Evolutionary conservation across 768 basidiomycete genomes (phyloP).

Genomic region (Phaeotremella fagi): DNA sequence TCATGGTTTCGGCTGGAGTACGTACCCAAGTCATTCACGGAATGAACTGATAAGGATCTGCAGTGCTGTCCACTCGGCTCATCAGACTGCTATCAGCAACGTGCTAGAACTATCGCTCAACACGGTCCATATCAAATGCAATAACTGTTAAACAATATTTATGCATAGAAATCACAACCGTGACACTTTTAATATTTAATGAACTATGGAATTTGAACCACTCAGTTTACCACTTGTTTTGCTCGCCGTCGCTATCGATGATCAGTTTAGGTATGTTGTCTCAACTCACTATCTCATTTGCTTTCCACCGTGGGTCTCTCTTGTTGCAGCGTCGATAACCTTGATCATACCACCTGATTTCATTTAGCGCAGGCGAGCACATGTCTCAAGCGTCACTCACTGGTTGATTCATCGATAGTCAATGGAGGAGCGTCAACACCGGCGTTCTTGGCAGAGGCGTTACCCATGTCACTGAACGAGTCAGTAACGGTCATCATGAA

Average conservation of each 20-base stretch:
- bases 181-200: too few relatives aligned
- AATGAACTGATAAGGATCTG: too few relatives aligned
- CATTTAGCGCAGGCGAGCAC: neutral
- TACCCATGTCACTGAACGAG: conserved; percentile 21
- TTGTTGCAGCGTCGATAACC: conserved; percentile 32
- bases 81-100: too few relatives aligned
- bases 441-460: neutral
- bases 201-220: too few relatives aligned
- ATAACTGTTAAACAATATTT: too few relatives aligned
- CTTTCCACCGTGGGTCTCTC: conserved; percentile 24
- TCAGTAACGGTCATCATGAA: neutral
- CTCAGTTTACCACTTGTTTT: neutral
- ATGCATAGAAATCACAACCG: too few relatives aligned
- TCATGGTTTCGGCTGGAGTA: too few relatives aligned
- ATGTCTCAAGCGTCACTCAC: conserved; percentile 11
- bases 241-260: neutral
- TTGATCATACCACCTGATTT: conserved; percentile 26
- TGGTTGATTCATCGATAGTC: conserved; percentile 25
- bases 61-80: too few relatives aligned
- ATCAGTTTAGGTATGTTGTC: neutral
- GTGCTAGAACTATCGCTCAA: too few relatives aligned
- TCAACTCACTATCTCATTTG: conserved; percentile 26
- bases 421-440: conserved; percentile 29
- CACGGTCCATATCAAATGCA: too few relatives aligned
- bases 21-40: too few relatives aligned